These are phyloP conservation scores for Ustilago trichophora DNA, from an alignment of 1,284 basidiomycete genomes.

Conservation along the genomic window DNA sequence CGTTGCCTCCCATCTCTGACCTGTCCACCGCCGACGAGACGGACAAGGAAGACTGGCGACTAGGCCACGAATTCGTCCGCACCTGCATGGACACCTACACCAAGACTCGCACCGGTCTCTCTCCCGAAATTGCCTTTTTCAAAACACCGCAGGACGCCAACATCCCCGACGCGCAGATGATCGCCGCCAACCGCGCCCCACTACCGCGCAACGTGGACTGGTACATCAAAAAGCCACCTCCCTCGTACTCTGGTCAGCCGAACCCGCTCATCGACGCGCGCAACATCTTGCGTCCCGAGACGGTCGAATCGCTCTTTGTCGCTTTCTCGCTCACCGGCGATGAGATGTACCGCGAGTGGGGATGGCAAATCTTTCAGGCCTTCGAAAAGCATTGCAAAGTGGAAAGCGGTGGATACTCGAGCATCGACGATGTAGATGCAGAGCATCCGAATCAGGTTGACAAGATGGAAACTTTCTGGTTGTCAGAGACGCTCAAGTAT, in stretches of 20 bases:
- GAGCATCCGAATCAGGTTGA: slow-evolving; percentile 76
- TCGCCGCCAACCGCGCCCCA: slow-evolving; percentile 17
- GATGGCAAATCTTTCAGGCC: slow-evolving; percentile 89
- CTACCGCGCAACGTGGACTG: slow-evolving; percentile 51
- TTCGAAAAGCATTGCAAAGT: slow-evolving; percentile 85
- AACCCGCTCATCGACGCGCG: slow-evolving; percentile 79
- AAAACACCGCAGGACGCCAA: slow-evolving; percentile 32
- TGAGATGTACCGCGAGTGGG: slow-evolving; percentile 79
- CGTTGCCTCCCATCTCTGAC: slow-evolving; percentile 43
- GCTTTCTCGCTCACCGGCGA: slow-evolving; percentile 86
- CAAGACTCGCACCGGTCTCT: slow-evolving; percentile 76
- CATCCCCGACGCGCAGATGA: slow-evolving; percentile 19
- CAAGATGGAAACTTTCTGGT: slow-evolving; percentile 84
- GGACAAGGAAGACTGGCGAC: slow-evolving; percentile 78
- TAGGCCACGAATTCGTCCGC: slow-evolving; percentile 81
- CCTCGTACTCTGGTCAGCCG: slow-evolving; percentile 12
- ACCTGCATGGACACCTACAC: slow-evolving; percentile 88
- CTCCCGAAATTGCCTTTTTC: slow-evolving; percentile 66
- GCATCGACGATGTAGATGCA: slow-evolving; percentile 77
- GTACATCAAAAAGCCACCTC: slow-evolving; percentile 59
- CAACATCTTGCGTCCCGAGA: slow-evolving; percentile 90
- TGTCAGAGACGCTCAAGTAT: slow-evolving; percentile 93
- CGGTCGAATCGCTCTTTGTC: slow-evolving; percentile 90
- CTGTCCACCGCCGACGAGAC: slow-evolving; percentile 73
- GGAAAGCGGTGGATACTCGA: slow-evolving; percentile 81